phyloP scores from a whole-genome alignment of 805 yeast genomes.

The Lipomyces yamadae region DNA sequence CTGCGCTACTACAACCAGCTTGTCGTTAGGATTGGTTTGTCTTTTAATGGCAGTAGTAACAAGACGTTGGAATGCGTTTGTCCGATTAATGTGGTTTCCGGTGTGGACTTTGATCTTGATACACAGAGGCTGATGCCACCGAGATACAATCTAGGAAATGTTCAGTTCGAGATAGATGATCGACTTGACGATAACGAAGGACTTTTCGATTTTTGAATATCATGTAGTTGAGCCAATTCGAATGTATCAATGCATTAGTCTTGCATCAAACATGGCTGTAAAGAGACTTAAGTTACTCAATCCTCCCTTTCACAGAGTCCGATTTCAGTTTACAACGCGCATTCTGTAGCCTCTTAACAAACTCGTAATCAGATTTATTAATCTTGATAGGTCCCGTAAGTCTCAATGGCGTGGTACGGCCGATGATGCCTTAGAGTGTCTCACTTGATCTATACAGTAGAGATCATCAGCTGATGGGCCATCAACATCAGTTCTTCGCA shows the following conservation, averaged over 20 bases:
- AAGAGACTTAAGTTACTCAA: too few species aligned
- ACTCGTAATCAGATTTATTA: too few species aligned
- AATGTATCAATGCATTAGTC: not conserved
- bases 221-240: not conserved
- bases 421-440: too few species aligned
- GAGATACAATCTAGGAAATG: not conserved
- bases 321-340: too few species aligned
- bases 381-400: too few species aligned
- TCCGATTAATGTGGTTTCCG: constrained; percentile 11
- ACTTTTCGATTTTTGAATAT: not conserved
- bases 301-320: too few species aligned
- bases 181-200: not conserved
- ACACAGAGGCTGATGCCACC: not conserved
- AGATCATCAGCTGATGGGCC: too few species aligned
- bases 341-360: too few species aligned
- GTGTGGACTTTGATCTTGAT: constrained; percentile 19
- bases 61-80: constrained; percentile 8
- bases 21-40: constrained; percentile 9
- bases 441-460: too few species aligned
- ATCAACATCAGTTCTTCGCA: too few species aligned
- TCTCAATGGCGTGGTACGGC: too few species aligned
- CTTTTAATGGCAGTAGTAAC: constrained; percentile 20
- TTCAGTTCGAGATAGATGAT: constrained; percentile 2
- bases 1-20: constrained; percentile 15
- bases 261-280: not conserved